phyloP scores from a whole-genome alignment of 345 rosid species.

The Melaleuca alternifolia region DNA sequence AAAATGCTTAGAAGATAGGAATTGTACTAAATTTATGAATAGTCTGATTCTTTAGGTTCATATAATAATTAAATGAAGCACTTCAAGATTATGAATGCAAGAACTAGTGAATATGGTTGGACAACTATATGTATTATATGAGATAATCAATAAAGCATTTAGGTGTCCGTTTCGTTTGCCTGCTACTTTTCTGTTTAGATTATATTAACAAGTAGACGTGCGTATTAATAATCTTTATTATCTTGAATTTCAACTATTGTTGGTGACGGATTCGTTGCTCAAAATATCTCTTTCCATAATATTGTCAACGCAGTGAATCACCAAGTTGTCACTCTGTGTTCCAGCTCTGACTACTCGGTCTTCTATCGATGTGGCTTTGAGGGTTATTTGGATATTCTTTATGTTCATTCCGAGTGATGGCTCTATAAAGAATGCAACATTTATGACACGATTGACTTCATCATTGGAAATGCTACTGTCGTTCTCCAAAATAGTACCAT shows the following conservation, averaged over 20 bases:
- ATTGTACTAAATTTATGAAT: too few species aligned
- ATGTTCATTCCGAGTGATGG: constrained; percentile 39
- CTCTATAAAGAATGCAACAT: constrained; percentile 48
- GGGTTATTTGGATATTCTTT: constrained; percentile 53
- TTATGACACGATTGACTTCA: constrained; percentile 47
- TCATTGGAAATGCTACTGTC: constrained; percentile 45
- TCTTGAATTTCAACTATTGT: constrained; percentile 22
- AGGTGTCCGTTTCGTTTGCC: too few species aligned
- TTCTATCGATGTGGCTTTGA: constrained; percentile 45
- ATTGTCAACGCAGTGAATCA: constrained; percentile 40
- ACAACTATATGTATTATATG: too few species aligned
- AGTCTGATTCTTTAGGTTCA: too few species aligned
- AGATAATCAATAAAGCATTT: too few species aligned
- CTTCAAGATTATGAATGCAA: too few species aligned
- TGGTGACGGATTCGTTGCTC: constrained; percentile 46
- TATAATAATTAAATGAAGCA: too few species aligned
- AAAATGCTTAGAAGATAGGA: too few species aligned
- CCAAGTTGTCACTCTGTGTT: constrained; percentile 55
- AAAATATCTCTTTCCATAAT: constrained; percentile 41
- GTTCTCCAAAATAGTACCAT: constrained; percentile 41
- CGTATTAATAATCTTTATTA: background rate
- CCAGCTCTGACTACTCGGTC: constrained; percentile 42
- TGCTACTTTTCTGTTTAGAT: too few species aligned
- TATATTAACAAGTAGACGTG: too few species aligned
- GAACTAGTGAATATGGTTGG: too few species aligned